Percentiles rank a stretch among this genome's conserved stretches.
These are phyloP conservation scores for Termitomyces bulborhizus DNA, from an alignment of 768 basidiomycete species.

Conservation along the genomic window DNA sequence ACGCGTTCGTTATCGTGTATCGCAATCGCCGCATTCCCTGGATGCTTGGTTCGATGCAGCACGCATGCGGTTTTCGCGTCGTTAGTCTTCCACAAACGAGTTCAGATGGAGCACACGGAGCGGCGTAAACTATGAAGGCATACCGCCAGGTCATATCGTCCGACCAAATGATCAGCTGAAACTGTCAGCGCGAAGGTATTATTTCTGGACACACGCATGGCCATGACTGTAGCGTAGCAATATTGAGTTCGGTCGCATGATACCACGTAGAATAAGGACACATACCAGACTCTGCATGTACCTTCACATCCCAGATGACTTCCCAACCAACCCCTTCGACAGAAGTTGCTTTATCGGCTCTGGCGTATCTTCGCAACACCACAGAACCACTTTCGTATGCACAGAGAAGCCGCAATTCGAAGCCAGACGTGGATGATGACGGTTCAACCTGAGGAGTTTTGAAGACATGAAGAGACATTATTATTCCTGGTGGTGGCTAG, in stretches of 20 bases:
- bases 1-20: conserved; percentile 72
- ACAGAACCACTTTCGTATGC: conserved; percentile 90
- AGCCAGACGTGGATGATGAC: conserved; percentile 23
- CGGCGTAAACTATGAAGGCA: neutral
- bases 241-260: neutral
- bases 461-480: conserved; percentile 83
- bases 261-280: neutral
- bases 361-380: conserved; percentile 51
- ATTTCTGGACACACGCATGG: conserved; percentile 63
- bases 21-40: conserved; percentile 74
- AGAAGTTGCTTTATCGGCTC: conserved; percentile 36
- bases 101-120: neutral
- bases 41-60: conserved; percentile 57
- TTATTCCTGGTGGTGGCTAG: conserved; percentile 49
- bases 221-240: conserved; percentile 58
- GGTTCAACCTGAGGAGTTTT: conserved; percentile 15
- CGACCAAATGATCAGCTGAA: conserved; percentile 78
- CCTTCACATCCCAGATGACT: conserved; percentile 54
- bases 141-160: conserved; percentile 57
- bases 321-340: conserved; percentile 76
- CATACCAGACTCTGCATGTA: conserved; percentile 72
- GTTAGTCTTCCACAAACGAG: neutral
- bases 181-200: conserved; percentile 65
- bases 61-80: conserved; percentile 3
- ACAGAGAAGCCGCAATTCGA: conserved; percentile 55